Conservation (phyloP, 2,329 filamentous ascomycete genomes). For the Spiromastix sp. region DNA sequence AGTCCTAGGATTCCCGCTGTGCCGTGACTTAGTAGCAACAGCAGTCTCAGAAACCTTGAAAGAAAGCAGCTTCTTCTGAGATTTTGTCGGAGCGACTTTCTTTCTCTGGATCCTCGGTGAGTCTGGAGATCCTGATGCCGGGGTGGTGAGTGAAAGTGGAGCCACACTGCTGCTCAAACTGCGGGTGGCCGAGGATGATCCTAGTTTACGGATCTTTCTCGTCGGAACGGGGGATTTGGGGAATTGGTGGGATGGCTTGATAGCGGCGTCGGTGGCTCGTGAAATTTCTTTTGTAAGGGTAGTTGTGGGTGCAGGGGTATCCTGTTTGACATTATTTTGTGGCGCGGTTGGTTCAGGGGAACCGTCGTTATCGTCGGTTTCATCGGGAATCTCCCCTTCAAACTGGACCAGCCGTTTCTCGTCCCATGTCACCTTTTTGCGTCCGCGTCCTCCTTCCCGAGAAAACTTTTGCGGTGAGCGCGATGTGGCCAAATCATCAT, state of each 20-base stretch:
- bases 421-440: slow-evolving; percentile 29
- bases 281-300: slow-evolving; percentile 13
- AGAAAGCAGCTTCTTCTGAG: slow-evolving; percentile 15
- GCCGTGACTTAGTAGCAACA: not conserved
- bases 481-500: not conserved
- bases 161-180: slow-evolving; percentile 5
- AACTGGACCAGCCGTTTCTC: slow-evolving; percentile 27
- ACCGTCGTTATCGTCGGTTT: slow-evolving; percentile 14
- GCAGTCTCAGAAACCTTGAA: slow-evolving; percentile 4
- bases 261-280: slow-evolving; percentile 13
- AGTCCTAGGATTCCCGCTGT: not conserved
- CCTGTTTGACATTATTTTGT: slow-evolving; percentile 16
- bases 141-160: too few species aligned
- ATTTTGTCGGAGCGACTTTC: slow-evolving; percentile 26
- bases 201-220: slow-evolving; percentile 10
- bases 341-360: slow-evolving; percentile 6
- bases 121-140: slow-evolving; percentile 8
- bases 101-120: slow-evolving; percentile 22
- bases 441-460: slow-evolving; percentile 8
- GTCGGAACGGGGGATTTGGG: slow-evolving; percentile 13
- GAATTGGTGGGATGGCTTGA: slow-evolving; percentile 17
- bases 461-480: slow-evolving; percentile 2
- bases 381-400: slow-evolving; percentile 17
- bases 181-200: slow-evolving; percentile 6
- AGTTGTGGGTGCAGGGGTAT: slow-evolving; percentile 14